Evolutionary conservation across 768 basidiomycete genomes (phyloP).

Genomic region (Leccinum sublutescens): DNA sequence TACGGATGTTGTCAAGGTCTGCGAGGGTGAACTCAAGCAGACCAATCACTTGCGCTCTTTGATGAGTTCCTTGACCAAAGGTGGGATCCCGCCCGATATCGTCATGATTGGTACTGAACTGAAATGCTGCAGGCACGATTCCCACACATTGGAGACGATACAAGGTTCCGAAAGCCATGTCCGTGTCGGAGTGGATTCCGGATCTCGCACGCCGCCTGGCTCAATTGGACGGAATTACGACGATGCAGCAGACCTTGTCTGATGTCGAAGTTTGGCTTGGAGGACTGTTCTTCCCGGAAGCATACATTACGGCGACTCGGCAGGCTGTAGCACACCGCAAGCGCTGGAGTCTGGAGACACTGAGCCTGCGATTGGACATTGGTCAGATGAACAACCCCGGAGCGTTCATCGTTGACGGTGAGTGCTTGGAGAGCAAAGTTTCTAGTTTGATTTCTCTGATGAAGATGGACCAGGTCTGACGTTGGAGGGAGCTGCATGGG

Average conservation of each 20-base stretch:
- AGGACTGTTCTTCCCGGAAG: conserved; percentile 94
- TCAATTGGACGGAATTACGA: conserved; percentile 73
- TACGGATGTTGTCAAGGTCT: conserved; percentile 76
- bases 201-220: conserved; percentile 75
- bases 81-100: conserved; percentile 37
- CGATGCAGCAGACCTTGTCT: conserved; percentile 53
- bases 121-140: conserved; percentile 63
- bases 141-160: conserved; percentile 87
- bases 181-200: conserved; percentile 81
- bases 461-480: conserved; percentile 59
- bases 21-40: conserved; percentile 86
- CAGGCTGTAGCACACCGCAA: conserved; percentile 94
- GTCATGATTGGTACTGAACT: conserved; percentile 2
- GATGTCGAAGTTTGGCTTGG: conserved; percentile 89
- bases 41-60: conserved; percentile 94
- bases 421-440: conserved; percentile 25
- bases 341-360: conserved; percentile 89
- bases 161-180: conserved; percentile 81
- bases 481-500: conserved; percentile 85
- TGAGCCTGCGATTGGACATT: conserved; percentile 77
- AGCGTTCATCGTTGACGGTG: conserved; percentile 88
- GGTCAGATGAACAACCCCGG: conserved; percentile 74
- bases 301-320: conserved; percentile 92
- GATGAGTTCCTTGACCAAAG: conserved; percentile 88
- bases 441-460: conserved; percentile 6